phyloP scores from a whole-genome alignment of 2,329 filamentous ascomycete species.

The Magnaporthales sp. region DNA sequence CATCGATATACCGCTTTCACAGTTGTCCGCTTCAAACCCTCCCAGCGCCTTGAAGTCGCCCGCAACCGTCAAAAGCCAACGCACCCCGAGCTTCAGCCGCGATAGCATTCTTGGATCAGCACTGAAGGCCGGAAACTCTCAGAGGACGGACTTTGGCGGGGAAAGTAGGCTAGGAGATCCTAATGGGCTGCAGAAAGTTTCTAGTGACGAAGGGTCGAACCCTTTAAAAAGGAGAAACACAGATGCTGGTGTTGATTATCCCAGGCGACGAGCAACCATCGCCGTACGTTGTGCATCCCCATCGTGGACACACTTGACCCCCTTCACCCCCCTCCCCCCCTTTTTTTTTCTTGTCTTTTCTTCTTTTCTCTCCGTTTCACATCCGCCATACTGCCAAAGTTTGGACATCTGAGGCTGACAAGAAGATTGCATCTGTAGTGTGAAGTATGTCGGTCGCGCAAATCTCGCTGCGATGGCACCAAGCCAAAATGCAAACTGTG shows the following conservation, averaged over 20 bases:
- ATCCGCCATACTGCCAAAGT: background rate
- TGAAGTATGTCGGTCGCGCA: constrained; percentile 72
- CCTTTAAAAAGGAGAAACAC: constrained; percentile 55
- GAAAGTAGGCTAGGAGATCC: constrained; percentile 24
- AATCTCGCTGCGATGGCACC: constrained; percentile 70
- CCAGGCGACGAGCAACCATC: constrained; percentile 55
- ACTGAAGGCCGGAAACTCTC: constrained; percentile 46
- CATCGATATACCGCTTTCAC: constrained; percentile 38
- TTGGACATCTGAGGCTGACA: constrained; percentile 1
- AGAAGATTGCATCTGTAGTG: constrained; percentile 41
- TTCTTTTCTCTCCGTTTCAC: background rate
- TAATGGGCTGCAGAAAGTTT: constrained; percentile 37
- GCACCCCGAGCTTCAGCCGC: constrained; percentile 41
- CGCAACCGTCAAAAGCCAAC: constrained; percentile 35
- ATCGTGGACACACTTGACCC: background rate
- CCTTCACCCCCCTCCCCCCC: too few relatives aligned
- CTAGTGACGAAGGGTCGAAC: constrained; percentile 45
- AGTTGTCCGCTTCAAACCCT: constrained; percentile 32
- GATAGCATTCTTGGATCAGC: constrained; percentile 45
- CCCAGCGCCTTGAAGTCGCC: constrained; percentile 40
- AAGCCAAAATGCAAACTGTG: constrained; percentile 81
- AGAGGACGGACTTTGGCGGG: constrained; percentile 36
- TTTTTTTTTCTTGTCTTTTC: too few relatives aligned
- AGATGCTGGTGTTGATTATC: constrained; percentile 54
- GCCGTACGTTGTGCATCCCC: constrained; percentile 39